Evolutionary conservation across 2,329 filamentous ascomycete genomes (phyloP), one percentile per base, ranked within the genome.

Genomic region (Fusarium incarnatum): DNA sequence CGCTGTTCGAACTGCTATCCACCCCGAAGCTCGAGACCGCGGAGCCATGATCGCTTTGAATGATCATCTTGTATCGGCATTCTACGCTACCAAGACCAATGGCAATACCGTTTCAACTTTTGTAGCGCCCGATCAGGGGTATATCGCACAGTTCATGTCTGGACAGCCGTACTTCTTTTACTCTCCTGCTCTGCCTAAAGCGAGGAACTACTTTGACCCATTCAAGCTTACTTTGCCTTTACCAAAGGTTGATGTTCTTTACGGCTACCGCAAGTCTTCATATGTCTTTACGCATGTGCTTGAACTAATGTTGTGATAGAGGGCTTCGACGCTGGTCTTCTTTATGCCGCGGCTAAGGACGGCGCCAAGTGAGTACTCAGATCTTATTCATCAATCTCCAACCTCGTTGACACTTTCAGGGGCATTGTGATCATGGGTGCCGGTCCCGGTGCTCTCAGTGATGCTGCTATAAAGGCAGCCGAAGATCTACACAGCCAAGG

Each of bases 21-120:
- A 60, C 2, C 55, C 64, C 10, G 46, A 57, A 8, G 60, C 68
- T 18, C 75, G 72, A 7, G 79, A 83, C 58, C 79, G 87, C 1
- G 87, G 87, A 25, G 81, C 83, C 6, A 83, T 89, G 81, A 82
- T 89, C 15, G 84, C 86, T 2, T 77, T 89, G 50, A 89, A 88
- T 72, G 87, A 90, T 73, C 85, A 87, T 42, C 87, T 89, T 58
- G 81, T 82, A 11, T 74, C 67, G 2, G 85, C 86, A 16, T 88
- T 83, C 75, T 89, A 86, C 76, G 84, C 81, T 4, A 86, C 86
- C 48, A 89, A 89, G 77, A 87, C 83, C n/a, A 86, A 89, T 67
- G 86, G 87, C 25, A 89, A 89, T 75, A 83, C 48, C 0, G 79
- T 88, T 30, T 87, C 89, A 68, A 89, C 87, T 3, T 89, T 90